Evolutionary conservation across 345 rosid genomes (phyloP).

Genomic region (Cardiospermum halicacabum): DNA sequence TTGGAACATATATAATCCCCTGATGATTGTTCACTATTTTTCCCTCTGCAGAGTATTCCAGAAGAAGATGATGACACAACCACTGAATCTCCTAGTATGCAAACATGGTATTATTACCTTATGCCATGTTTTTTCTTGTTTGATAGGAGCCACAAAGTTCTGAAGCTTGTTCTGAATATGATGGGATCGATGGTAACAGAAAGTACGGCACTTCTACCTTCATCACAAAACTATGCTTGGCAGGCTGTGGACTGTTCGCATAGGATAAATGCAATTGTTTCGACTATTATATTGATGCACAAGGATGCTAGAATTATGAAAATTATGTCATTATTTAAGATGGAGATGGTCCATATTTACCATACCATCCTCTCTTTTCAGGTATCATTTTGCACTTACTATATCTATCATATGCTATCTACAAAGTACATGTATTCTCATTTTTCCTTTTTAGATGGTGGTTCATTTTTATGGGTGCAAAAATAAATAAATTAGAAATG

Average conservation of each 20-base stretch:
- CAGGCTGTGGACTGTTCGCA: constrained; percentile 21
- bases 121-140: constrained; percentile 61
- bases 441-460: neutral
- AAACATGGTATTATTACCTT: constrained; percentile 36
- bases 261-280: constrained; percentile 41
- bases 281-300: constrained; percentile 49
- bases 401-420: neutral
- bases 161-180: constrained; percentile 35
- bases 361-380: constrained; percentile 35
- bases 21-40: neutral
- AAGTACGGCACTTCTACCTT: constrained; percentile 21
- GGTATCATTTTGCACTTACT: constrained; percentile 39
- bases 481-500: neutral
- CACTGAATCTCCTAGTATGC: constrained; percentile 14
- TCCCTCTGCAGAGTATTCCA: constrained; percentile 44
- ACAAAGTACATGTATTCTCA: neutral
- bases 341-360: constrained; percentile 41
- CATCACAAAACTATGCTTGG: constrained; percentile 18
- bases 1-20: neutral
- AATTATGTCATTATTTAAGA: constrained; percentile 33
- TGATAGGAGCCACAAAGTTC: constrained; percentile 47
- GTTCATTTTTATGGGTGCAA: neutral
- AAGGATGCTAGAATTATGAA: constrained; percentile 43
- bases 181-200: constrained; percentile 37
- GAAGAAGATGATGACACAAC: constrained; percentile 40